Conservation (phyloP, 345 rosid genomes). For the Moringa oleifera region DNA sequence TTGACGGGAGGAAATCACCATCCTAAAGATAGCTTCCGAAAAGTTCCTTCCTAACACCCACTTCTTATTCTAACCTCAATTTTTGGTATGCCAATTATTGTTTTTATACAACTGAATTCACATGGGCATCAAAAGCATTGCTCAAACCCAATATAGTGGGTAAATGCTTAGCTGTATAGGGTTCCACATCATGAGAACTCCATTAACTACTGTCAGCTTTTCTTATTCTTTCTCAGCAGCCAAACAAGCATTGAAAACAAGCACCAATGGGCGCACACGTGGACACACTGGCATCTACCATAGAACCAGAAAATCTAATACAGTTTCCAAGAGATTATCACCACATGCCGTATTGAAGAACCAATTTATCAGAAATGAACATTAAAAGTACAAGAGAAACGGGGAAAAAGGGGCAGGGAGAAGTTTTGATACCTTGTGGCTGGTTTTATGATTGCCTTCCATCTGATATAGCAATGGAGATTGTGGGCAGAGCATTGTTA, state of each 20-base stretch:
- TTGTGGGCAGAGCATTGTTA: slow-evolving; percentile 16
- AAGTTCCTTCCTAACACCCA: no score
- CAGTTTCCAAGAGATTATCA: no score
- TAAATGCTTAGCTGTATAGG: neutral
- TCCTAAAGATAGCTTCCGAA: no score
- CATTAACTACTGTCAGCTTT: neutral
- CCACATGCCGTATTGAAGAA: no score
- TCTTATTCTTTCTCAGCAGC: neutral
- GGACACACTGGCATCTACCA: neutral
- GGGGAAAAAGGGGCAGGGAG: neutral
- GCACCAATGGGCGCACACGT: neutral
- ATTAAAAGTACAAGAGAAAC: neutral
- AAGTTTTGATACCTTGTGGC: slow-evolving; percentile 28
- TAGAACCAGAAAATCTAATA: neutral
- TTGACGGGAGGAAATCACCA: no score
- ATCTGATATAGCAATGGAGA: slow-evolving; percentile 16
- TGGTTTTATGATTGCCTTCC: slow-evolving; percentile 38
- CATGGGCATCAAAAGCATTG: neutral
- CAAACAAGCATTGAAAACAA: neutral
- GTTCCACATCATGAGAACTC: neutral
- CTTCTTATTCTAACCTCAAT: no score
- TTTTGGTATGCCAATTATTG: no score
- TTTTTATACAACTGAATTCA: neutral
- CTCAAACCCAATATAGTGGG: neutral
- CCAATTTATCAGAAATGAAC: neutral